Evolutionary conservation across 176 grass and related monocot species (phyloP).

Genomic region (Oryza brachyantha): DNA sequence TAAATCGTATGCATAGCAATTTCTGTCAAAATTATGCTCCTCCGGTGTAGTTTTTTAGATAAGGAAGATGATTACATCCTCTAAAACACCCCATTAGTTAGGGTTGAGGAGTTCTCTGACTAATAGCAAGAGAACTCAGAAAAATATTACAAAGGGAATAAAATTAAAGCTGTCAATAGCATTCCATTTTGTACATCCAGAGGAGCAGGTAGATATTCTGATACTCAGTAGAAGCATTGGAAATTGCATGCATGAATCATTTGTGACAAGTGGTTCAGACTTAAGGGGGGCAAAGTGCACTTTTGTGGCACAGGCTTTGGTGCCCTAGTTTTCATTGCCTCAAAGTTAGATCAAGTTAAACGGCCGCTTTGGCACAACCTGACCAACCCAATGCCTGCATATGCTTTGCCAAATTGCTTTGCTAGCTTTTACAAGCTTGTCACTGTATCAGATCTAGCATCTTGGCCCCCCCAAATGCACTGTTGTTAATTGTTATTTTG

Average conservation of each 20-base stretch:
- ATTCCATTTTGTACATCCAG: background rate
- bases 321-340: background rate
- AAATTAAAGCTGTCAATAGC: background rate
- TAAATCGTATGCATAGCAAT: no score
- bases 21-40: no score
- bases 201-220: no score
- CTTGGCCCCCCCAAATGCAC: background rate
- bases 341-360: slow-evolving; percentile 1
- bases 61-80: no score
- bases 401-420: background rate
- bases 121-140: background rate
- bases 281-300: background rate
- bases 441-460: background rate
- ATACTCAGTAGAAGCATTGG: background rate
- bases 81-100: no score
- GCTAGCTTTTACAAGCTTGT: background rate
- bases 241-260: background rate
- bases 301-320: slow-evolving; percentile 13
- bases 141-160: background rate
- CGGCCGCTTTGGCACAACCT: background rate
- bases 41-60: no score
- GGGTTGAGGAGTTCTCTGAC: no score
- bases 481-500: background rate
- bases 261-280: background rate
- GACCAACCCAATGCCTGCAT: background rate